Base-by-base conservation (phyloP, 2,329 filamentous ascomycete species). In the Fusarium sp. region DNA sequence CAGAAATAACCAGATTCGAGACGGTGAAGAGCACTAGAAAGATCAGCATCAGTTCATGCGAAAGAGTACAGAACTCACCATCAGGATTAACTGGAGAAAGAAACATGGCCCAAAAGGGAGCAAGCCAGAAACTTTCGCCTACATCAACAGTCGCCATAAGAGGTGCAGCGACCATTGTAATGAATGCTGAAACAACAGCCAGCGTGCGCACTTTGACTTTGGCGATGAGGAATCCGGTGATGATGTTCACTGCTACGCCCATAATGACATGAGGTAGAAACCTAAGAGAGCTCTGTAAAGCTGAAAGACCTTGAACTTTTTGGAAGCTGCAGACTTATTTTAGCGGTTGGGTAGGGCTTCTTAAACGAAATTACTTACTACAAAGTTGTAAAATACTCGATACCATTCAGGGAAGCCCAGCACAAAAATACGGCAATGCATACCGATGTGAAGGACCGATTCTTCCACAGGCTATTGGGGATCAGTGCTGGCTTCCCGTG, bases 391-490 rank as follows among this genome's bases (percentile, higher is more conserved):
- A 84, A 84, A n/a, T 81, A 79, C 61, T 85, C 81, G 37, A 84
- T 81, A 0, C 78, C 77, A 22, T 85, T 85, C 17, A 83, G 66
- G 0, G 80, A 81, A 0, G 81, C 83, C 75, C 79, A 83, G 3
- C 80, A 79, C 4, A 86, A 71, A 11, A 85, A 78, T 0, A 86
- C 80, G 2, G 81, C 81, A 2, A 85, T 70, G 61, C 87, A 90
- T 9, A 87, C 81, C 2, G 79, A 80, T 0, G 85, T 84, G 65
- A 90, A 90, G 3, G 83, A 77, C 0, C 76, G 73, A 30, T 87
- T 88, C 5, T 77, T 80, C 88, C 87, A 90, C 0, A 90, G 75
- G 0, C 80, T 82, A 65, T 90, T 90, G 0, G 88, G 87, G 6
- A 90, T 88, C 4, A 90, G 72, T 0, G 87, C 87, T 15, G 87